Evolutionary conservation across 2,329 filamentous ascomycete genomes (phyloP).

Genomic region (Zymoseptoria pseudotritici): DNA sequence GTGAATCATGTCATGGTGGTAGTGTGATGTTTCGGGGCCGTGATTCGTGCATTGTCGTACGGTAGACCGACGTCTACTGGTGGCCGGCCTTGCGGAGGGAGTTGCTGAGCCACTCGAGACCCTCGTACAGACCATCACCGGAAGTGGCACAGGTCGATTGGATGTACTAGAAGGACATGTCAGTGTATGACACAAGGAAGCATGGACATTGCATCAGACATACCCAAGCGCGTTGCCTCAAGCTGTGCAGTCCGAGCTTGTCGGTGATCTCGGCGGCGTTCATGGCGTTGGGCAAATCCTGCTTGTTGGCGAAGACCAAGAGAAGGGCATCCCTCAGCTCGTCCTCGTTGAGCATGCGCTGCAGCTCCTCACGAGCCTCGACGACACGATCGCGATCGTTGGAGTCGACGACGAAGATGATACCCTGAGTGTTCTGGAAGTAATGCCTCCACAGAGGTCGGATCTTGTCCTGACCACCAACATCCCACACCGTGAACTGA

Average conservation of each 20-base stretch:
- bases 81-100: slow-evolving; percentile 48
- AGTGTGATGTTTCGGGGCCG: slow-evolving; percentile 7
- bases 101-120: slow-evolving; percentile 63
- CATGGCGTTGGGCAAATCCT: slow-evolving; percentile 96
- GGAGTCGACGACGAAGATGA: slow-evolving; percentile 98
- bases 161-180: slow-evolving; percentile 61
- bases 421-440: slow-evolving; percentile 88
- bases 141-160: slow-evolving; percentile 99
- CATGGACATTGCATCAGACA: slow-evolving; percentile 30
- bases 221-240: slow-evolving; percentile 99
- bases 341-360: slow-evolving; percentile 94
- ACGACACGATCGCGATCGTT: slow-evolving; percentile 87
- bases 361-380: slow-evolving; percentile 85
- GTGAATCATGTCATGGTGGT: slow-evolving; percentile 10
- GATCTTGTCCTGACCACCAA: slow-evolving; percentile 98
- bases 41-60: slow-evolving; percentile 15
- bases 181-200: neutral
- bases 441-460: slow-evolving; percentile 96
- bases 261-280: slow-evolving; percentile 99
- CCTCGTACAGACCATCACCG: slow-evolving; percentile 98
- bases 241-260: slow-evolving; percentile 97
- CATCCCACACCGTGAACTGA: slow-evolving; percentile 99
- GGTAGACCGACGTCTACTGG: slow-evolving; percentile 30
- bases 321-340: slow-evolving; percentile 95
- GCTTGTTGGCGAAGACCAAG: slow-evolving; percentile 97